Conservation (phyloP, 2,329 filamentous ascomycete genomes). For the Fusarium haematococcum region DNA sequence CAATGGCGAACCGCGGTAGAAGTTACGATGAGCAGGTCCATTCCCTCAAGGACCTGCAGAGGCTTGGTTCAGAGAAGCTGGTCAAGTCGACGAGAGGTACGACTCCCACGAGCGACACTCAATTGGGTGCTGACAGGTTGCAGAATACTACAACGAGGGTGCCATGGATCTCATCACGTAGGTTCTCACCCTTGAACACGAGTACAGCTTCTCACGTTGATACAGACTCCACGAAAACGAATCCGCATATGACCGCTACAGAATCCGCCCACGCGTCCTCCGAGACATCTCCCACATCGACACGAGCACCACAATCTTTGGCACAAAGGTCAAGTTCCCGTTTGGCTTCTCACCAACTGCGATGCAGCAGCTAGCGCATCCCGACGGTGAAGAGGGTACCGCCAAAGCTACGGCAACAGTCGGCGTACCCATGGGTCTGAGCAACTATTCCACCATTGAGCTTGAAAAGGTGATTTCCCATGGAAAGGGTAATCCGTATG, state of each 20-base stretch:
- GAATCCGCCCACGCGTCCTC: constrained; percentile 24
- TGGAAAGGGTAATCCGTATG: constrained; percentile 18
- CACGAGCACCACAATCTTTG: constrained; percentile 19
- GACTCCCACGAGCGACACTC: no score
- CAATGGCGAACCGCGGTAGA: constrained; percentile 19
- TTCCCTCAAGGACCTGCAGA: constrained; percentile 16
- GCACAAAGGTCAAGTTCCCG: constrained; percentile 22
- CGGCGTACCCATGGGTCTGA: constrained; percentile 21
- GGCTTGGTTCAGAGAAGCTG: constrained; percentile 10
- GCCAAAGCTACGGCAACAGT: constrained; percentile 12
- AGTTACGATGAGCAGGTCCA: constrained; percentile 9
- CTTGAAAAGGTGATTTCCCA: constrained; percentile 32
- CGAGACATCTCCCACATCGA: constrained; percentile 21
- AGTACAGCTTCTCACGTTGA: not conserved
- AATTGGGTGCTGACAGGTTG: not conserved
- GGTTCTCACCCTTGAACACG: not conserved
- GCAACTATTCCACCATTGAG: constrained; percentile 20
- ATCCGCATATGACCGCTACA: constrained; percentile 24
- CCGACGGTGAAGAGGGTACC: constrained; percentile 21
- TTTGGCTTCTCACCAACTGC: constrained; percentile 27
- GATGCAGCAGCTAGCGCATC: constrained; percentile 27
- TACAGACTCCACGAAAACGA: constrained; percentile 21
- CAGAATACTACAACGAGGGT: not conserved
- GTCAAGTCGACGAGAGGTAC: constrained; percentile 6
- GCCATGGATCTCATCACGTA: constrained; percentile 2